Base-by-base conservation (phyloP, 495 filamentous ascomycete genomes). In the Tuber aestivum region DNA sequence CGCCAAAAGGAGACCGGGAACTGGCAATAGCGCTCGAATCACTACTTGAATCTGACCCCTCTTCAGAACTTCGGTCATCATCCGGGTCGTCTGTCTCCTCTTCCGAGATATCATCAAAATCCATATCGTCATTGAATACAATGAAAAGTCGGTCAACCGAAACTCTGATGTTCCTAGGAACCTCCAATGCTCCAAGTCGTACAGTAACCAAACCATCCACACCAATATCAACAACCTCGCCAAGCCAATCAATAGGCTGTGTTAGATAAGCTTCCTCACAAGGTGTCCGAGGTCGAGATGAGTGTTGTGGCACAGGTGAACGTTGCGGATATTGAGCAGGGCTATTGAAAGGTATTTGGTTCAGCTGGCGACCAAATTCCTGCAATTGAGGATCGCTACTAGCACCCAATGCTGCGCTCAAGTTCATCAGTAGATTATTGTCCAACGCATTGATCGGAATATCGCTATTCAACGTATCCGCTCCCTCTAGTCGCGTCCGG, bases 141-240 rank as follows among this genome's bases (percentile, higher is more conserved):
- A 84, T 81, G 45, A 84, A 76, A 20, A 89, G 82, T 50, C 85
- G 82, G 74, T 90, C 89, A 18, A 84, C 72, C 3, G 85, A 76
- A 68, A 89, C 80, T 20, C 79, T 83, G 70, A 90, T 78, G 76
- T 91, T 89, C 23, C 82, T 80, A 32, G 86, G 85, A n/a, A 85
- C 78, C 23, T 84, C 78, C 38, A 85, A 70, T 8, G 85, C 86
- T 21, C 87, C 87, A 68, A 91, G 83, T 37, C 89, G 85, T 45
- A 91, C 85, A 2, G 84, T 87, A 10, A 90, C 78, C 7, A 83
- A 79, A 1, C 90, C 90, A 80, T 90, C 87, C 20, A 87, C 78
- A 40, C 85, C 84, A 12, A 88, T 83, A 70, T 88, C 85, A 20
- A 90, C 83, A 37, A 91, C 83, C 76, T 89, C 87, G 6, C 89